Evolutionary conservation across 2,329 filamentous ascomycete genomes (phyloP), one percentile per base, ranked within the genome.

Genomic region (Fusarium multiceps): DNA sequence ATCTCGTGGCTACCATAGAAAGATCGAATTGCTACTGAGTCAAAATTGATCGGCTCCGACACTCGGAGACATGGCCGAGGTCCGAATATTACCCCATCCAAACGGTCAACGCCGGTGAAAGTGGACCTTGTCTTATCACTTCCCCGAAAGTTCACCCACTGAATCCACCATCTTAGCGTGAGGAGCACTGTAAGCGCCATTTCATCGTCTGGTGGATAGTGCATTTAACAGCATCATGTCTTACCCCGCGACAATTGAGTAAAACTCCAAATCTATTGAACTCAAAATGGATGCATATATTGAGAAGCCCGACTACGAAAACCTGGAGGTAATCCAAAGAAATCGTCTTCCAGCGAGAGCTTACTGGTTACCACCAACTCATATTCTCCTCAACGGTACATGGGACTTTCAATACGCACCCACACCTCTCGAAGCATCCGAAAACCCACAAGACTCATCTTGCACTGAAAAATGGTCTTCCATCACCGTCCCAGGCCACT

Each of bases 341-440:
- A 63, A 63, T 4, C 59, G 60, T 3, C 58, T 63, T 4, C 7
- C 58, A 2, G 12, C 60, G 3, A 42, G 60, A 11, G 60, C 60
- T 4, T 63, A 63, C 48, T 63, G 60, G 60, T 12, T 63, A 25
- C 60, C 60, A 10, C 34, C 58, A n/a, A 23, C 48, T 7, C 58
- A 63, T 7, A 34, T 63, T 7, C 8, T 63, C 10, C 59, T 63
- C 23, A 63, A 63, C 9, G 61, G 61, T 14, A 32, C 18, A 18
- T 63, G 61, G 61, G 61, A 63, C 12, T 63, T 63, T 13, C 61
- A 63, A 40, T 63, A 49, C 4, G 59, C 61, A 4, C 23, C 43
- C 2, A 57, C 61, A 4, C 59, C 61, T 0, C 20, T 34, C 14
- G 61, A 63, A 23, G 61, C 59, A 0, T 45, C 43, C 1, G 59